Evolutionary conservation across 345 rosid genomes (phyloP).

Genomic region (Mallotus nudiflorus): DNA sequence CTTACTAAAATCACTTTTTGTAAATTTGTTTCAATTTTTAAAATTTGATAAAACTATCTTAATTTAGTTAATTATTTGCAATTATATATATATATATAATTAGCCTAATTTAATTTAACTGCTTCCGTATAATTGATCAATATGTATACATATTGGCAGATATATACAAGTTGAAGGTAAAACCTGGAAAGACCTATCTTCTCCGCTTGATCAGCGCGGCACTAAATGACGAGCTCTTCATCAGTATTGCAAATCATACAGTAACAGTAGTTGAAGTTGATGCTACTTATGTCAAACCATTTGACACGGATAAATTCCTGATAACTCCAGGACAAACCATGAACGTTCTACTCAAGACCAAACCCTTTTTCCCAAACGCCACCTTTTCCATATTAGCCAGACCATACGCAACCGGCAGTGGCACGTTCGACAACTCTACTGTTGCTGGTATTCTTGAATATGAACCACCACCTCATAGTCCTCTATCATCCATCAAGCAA

Average conservation of each 20-base stretch:
- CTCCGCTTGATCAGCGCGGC: constrained; percentile 16
- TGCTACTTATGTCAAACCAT: constrained; percentile 12
- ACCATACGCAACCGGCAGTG: constrained; percentile 12
- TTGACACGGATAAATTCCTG: neutral
- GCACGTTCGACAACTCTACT: constrained; percentile 13
- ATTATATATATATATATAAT: too few species aligned
- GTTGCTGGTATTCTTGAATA: constrained; percentile 13
- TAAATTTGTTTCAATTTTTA: too few species aligned
- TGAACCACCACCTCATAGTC: neutral
- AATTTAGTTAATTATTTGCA: too few species aligned
- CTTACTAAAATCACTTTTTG: too few species aligned
- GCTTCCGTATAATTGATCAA: too few species aligned
- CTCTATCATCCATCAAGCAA: neutral
- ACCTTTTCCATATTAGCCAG: constrained; percentile 6
- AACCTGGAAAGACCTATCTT: constrained; percentile 13
- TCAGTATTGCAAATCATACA: constrained; percentile 14
- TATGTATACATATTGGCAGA: neutral
- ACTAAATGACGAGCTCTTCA: constrained; percentile 15
- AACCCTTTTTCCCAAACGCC: constrained; percentile 4
- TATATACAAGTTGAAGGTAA: constrained; percentile 15
- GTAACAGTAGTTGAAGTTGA: constrained; percentile 16
- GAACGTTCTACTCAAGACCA: constrained; percentile 10
- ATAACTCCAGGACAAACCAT: constrained; percentile 15
- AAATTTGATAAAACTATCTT: too few species aligned
- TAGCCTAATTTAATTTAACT: too few species aligned